Percentiles rank a stretch among this genome's conserved stretches.
Evolutionary conservation across 495 filamentous ascomycete genomes (phyloP).

Genomic region (Penicillium pancosmium): DNA sequence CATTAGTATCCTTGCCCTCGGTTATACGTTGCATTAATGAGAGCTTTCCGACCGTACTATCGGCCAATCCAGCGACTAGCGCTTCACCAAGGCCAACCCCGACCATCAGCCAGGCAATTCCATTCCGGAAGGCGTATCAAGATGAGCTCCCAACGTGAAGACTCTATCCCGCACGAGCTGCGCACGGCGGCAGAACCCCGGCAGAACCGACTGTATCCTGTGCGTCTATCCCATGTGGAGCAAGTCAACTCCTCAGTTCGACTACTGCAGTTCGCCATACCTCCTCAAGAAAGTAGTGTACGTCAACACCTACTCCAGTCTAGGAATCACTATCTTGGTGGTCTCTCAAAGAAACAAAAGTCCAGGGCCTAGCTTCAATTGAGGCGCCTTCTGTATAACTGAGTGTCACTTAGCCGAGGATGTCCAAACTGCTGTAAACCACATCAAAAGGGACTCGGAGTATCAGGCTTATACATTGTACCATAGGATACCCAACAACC

Average conservation of each 20-base stretch:
- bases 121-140: conserved; percentile 9
- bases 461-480: neutral
- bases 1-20: neutral
- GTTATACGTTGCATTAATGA: conserved; percentile 1
- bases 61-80: conserved; percentile 15
- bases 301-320: neutral
- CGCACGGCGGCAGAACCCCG: conserved; percentile 75
- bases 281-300: conserved; percentile 30
- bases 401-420: too few species aligned
- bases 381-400: neutral
- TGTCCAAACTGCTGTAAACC: neutral
- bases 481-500: conserved; percentile 30
- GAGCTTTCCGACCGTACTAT: neutral
- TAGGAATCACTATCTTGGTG: neutral
- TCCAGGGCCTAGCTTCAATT: neutral
- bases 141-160: conserved; percentile 40
- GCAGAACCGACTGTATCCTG: conserved; percentile 56
- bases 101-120: neutral
- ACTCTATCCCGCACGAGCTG: conserved; percentile 55
- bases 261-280: conserved; percentile 49
- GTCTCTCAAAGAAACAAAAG: neutral
- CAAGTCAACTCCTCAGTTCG: conserved; percentile 52
- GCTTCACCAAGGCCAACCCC: conserved; percentile 8
- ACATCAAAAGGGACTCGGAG: neutral
- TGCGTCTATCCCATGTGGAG: conserved; percentile 50